Percentiles rank a stretch among this genome's conserved stretches.
Evolutionary conservation across 495 filamentous ascomycete species (phyloP).

Genomic region (Penicillium riverlandense): DNA sequence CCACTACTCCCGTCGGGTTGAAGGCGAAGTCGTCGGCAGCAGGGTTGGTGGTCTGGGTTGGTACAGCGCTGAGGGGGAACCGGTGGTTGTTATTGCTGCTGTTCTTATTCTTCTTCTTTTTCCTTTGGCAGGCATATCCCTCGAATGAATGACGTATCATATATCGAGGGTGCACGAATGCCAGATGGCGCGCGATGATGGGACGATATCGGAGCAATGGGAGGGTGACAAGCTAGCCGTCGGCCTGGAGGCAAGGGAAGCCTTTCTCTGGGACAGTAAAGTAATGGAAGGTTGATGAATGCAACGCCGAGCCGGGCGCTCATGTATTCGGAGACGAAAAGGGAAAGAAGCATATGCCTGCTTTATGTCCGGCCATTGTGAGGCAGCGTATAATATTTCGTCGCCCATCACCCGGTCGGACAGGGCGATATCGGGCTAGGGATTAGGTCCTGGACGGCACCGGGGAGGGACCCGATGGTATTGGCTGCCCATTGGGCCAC

Average conservation of each 20-base stretch:
- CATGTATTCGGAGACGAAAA: conserved; percentile 27
- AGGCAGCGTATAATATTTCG: conserved; percentile 39
- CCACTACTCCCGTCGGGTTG: conserved; percentile 23
- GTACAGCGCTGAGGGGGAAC: conserved; percentile 19
- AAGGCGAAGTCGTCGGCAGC: conserved; percentile 12
- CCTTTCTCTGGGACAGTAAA: conserved; percentile 6
- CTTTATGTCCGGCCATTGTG: conserved; percentile 19
- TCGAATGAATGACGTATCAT: conserved; percentile 28
- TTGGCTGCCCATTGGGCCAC: conserved; percentile 34
- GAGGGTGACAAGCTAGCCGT: conserved; percentile 23
- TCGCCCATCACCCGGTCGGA: conserved; percentile 19
- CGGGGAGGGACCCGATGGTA: conserved; percentile 28
- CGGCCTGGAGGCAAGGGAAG: conserved; percentile 20
- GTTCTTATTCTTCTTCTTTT: conserved; percentile 30
- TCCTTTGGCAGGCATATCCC: conserved; percentile 28
- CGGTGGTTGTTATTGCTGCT: conserved; percentile 20
- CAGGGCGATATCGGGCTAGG: conserved; percentile 20
- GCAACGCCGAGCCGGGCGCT: background rate
- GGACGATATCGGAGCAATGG: conserved; percentile 22
- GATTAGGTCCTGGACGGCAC: conserved; percentile 30
- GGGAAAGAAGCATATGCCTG: conserved; percentile 23
- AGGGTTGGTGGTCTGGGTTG: conserved; percentile 16
- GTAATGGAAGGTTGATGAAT: conserved; percentile 2
- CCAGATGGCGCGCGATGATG: conserved; percentile 18
- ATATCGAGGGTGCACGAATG: conserved; percentile 16